Evolutionary conservation across 2,329 filamentous ascomycete species (phyloP).

Genomic region (Aurifilum marmelostoma): DNA sequence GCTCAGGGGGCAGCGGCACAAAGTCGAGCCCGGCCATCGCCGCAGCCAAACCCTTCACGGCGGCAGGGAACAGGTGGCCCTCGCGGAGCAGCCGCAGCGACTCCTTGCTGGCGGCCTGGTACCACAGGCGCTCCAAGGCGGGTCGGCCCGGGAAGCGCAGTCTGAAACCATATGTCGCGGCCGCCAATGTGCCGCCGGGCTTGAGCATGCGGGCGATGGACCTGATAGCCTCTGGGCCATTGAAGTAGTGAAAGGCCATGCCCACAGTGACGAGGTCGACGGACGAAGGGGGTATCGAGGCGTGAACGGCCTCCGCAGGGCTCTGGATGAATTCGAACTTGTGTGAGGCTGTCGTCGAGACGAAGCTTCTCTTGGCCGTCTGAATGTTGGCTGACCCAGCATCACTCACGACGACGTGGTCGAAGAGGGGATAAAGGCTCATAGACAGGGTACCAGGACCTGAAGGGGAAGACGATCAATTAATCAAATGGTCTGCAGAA

Average conservation of each 20-base stretch:
- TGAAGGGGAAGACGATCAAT: background rate
- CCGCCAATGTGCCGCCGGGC: conserved; percentile 29
- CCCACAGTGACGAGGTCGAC: conserved; percentile 30
- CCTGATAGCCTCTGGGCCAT: conserved; percentile 25
- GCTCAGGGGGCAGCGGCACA: conserved; percentile 26
- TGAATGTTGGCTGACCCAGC: conserved; percentile 29
- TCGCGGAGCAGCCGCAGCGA: conserved; percentile 28
- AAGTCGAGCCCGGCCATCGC: conserved; percentile 31
- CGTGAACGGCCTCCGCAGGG: conserved; percentile 28
- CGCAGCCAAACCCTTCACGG: conserved; percentile 25
- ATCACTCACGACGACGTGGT: conserved; percentile 28
- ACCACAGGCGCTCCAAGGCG: conserved; percentile 27
- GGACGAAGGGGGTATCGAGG: conserved; percentile 22
- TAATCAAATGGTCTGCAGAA: background rate
- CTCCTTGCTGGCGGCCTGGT: conserved; percentile 27
- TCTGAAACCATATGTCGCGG: conserved; percentile 31
- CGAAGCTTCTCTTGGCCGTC: conserved; percentile 22
- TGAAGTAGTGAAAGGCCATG: conserved; percentile 34
- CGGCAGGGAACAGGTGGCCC: conserved; percentile 31
- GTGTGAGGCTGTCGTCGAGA: background rate
- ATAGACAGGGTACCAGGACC: conserved; percentile 30
- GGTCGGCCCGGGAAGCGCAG: conserved; percentile 29
- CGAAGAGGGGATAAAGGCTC: conserved; percentile 23
- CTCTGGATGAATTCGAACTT: conserved; percentile 25
- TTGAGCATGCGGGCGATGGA: conserved; percentile 28